These are phyloP conservation scores for Penicillium bialowiezense DNA, from an alignment of 495 filamentous ascomycete species.

Conservation along the genomic window DNA sequence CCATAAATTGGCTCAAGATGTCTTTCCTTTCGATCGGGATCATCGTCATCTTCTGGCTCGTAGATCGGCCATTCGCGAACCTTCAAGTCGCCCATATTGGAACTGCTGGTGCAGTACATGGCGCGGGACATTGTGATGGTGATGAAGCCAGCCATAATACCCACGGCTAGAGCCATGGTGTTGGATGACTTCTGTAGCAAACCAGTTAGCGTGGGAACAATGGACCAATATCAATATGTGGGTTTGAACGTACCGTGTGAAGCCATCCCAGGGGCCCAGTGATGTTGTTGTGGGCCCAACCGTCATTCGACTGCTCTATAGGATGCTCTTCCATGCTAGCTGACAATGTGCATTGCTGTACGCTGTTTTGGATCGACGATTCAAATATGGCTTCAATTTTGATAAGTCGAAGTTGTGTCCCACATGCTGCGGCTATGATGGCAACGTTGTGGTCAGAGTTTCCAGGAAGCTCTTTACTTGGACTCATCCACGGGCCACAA, in stretches of 20 bases:
- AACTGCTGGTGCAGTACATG: slow-evolving; percentile 13
- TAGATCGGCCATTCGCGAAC: slow-evolving; percentile 21
- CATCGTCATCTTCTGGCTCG: slow-evolving; percentile 7
- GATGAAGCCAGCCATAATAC: slow-evolving; percentile 22
- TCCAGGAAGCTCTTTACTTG: neutral
- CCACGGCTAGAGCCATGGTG: slow-evolving; percentile 19
- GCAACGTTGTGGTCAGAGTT: slow-evolving; percentile 13
- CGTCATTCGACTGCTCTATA: neutral
- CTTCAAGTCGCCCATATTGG: neutral
- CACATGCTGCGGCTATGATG: slow-evolving; percentile 30
- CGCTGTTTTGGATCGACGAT: neutral
- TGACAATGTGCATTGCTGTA: neutral
- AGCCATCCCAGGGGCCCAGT: slow-evolving; percentile 39
- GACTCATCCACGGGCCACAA: slow-evolving; percentile 39
- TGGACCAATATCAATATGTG: no score
- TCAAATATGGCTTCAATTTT: slow-evolving; percentile 21
- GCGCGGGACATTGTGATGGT: slow-evolving; percentile 18
- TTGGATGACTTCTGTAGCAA: slow-evolving; percentile 15
- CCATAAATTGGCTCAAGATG: slow-evolving; percentile 35
- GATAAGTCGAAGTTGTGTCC: slow-evolving; percentile 28
- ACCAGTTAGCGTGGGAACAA: no score
- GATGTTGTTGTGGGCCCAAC: slow-evolving; percentile 15
- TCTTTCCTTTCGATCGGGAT: slow-evolving; percentile 2
- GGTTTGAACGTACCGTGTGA: slow-evolving; percentile 27
- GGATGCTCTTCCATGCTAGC: slow-evolving; percentile 17